Base-by-base conservation (phyloP, 2,329 filamentous ascomycete species). In the Torrubiella hemipterigena region DNA sequence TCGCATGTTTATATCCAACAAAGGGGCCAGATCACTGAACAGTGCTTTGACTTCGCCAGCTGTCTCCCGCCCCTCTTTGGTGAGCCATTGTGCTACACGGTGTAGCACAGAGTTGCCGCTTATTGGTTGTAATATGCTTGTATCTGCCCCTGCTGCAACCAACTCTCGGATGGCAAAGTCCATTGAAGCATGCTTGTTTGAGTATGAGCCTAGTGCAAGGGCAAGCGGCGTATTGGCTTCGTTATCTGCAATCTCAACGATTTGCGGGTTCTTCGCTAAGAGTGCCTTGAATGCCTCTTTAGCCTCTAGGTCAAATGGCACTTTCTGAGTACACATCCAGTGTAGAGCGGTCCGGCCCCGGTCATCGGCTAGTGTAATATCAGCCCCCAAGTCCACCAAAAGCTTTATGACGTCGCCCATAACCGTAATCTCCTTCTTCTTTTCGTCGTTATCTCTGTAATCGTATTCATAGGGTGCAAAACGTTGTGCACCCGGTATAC, bases 131-230 rank as follows among this genome's bases (percentile, higher is more conserved):
- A 22, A 26, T 1, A 33, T 38, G 6, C 32, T 30, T 4, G 30
- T 15, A 21, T 46, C 38, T 3, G 39, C 42, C 10, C 42, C 41
- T 9, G 33, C 17, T 2, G 30, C 20, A 5, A 44, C 25, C 5
- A 47, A 29, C 15, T 34, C 18, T 3, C 33, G 21, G 15, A 42
- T 27, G 11, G 16, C 23, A 24, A 24, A 24, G 14, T 31, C 29
- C 9, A 24, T 21, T 15, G 29, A 31, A 3, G 5, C 5, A 3
- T 24, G 7, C 9, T 17, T 7, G 12, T 14, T 5, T 3, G 29
- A 31, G 15, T 21, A 31, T 6, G 29, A 19, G 7, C n/a, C 20
- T 10, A 31, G 12, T 7, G 29, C 29, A 11, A 31, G 29, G 13
- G 22, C 19, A 17, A 23, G 18, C 3, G 29, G 29, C 5, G 21